phyloP scores from a whole-genome alignment of 306 rosid genomes.

The Potentilla sterilis region DNA sequence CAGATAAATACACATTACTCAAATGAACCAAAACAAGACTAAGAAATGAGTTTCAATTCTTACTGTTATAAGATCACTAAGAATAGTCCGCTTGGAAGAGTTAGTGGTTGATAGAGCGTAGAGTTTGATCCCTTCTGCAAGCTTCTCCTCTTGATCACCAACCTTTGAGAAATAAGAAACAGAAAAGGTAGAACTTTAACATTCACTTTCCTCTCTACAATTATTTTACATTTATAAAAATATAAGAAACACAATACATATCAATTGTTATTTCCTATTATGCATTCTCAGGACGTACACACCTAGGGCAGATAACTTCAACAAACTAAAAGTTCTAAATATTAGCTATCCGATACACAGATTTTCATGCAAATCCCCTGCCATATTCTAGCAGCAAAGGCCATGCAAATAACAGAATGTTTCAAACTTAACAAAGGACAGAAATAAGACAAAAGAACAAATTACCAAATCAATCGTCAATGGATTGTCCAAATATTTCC shows the following conservation, averaged over 20 bases:
- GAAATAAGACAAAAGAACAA: constrained; percentile 15
- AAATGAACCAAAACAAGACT: constrained; percentile 16
- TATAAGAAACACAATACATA: neutral
- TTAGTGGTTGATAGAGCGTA: constrained; percentile 78
- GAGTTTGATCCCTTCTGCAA: constrained; percentile 97
- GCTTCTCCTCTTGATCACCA: constrained; percentile 93
- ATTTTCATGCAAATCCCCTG: neutral
- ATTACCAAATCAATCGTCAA: constrained; percentile 94
- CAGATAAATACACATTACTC: neutral
- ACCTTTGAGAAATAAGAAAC: constrained; percentile 46
- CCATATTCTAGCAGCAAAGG: neutral
- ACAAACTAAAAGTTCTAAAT: neutral
- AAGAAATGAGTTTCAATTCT: constrained; percentile 30
- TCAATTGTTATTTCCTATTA: neutral
- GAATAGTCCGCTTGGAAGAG: constrained; percentile 88
- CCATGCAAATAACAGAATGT: neutral
- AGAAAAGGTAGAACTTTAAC: constrained; percentile 13
- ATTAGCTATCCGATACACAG: neutral
- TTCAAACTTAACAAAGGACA: neutral
- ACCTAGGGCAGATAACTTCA: neutral
- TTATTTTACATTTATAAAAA: neutral
- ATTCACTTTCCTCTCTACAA: neutral
- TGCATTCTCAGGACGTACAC: neutral
- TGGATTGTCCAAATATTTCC: constrained; percentile 80
- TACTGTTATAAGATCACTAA: constrained; percentile 90